phyloP scores from a whole-genome alignment of 345 rosid genomes.

The Barbarea vulgaris region DNA sequence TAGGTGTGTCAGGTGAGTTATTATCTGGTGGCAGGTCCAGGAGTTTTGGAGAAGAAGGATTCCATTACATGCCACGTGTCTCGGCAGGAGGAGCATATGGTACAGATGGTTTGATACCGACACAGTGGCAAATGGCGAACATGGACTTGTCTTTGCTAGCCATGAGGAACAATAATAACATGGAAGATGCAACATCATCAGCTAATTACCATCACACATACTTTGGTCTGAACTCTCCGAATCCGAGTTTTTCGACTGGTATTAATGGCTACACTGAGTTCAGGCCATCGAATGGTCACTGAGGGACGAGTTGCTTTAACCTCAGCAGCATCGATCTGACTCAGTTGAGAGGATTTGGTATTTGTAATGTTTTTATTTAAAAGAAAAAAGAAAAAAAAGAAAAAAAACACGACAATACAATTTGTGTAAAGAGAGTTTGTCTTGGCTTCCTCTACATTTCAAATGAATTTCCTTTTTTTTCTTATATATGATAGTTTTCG shows the following conservation, averaged over 20 bases:
- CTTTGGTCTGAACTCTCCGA: not conserved
- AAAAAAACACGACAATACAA: not conserved
- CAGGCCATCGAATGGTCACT: slow-evolving; percentile 83
- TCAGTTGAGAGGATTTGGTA: slow-evolving; percentile 6
- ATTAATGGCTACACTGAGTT: slow-evolving; percentile 64
- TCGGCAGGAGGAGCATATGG: not conserved
- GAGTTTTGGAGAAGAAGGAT: slow-evolving; percentile 61
- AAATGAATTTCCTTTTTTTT: slow-evolving; percentile 9
- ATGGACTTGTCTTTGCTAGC: slow-evolving; percentile 60
- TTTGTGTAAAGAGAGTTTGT: slow-evolving; percentile 36
- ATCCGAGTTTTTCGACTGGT: slow-evolving; percentile 52
- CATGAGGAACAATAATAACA: slow-evolving; percentile 47
- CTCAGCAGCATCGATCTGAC: not conserved
- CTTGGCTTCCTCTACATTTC: slow-evolving; percentile 1
- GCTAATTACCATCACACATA: slow-evolving; percentile 37
- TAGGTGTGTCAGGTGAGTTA: slow-evolving; percentile 54
- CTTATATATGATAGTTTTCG: slow-evolving; percentile 18
- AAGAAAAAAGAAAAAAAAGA: not conserved
- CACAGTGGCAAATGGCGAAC: slow-evolving; percentile 70
- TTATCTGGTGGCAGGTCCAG: slow-evolving; percentile 53
- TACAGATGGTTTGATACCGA: slow-evolving; percentile 32
- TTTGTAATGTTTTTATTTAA: slow-evolving; percentile 26
- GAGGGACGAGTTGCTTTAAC: slow-evolving; percentile 17
- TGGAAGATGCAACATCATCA: slow-evolving; percentile 45
- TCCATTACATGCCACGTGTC: slow-evolving; percentile 40